Evolutionary conservation across 805 yeast species (phyloP), one percentile per base, ranked within the genome.

Genomic region (Suhomyces faveliae): DNA sequence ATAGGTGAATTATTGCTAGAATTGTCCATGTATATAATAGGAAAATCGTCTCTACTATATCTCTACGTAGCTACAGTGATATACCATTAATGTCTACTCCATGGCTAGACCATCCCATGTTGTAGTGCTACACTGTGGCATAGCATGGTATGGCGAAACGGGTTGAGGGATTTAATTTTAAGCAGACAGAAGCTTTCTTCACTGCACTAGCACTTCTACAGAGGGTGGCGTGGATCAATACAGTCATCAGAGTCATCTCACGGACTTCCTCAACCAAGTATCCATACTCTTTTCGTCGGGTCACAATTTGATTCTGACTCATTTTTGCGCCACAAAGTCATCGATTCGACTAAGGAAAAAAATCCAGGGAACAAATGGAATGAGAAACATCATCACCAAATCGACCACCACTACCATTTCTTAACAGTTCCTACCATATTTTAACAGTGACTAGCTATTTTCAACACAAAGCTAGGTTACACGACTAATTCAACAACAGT

Each of bases 381-480:
- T 10, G 11, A 15, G 21, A 33, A 13, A 17, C 21, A 33, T 33
- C 37, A 33, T 33, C 37, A 33, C 21, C 37, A 33, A 17, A 33
- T 33, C 19, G 6, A 33, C 21, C 37, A 33, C 37, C 37, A 33
- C 12, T 33, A 15, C n/a, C 37, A 33, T 12, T 11, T 17, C 21
- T 17, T 4, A 17, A 2, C 5, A 15, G 21, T 33, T 33, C 27
- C 27, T 24, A 6, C 27, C 27, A 24, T 7, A 6, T 7, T 7
- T 24, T 10, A 24, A 6, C 27, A 24, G 27, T 24, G 6, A 15
- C 37, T 33, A 33, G 37, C 15, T 33, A 13, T 15, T 15, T 33
- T 33, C 37, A 33, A 33, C 37, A 33, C 21, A 33, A 15, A 33
- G 21, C 37, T 33, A 33, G 37, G n/a, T 33, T 15, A 33, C 37